Conservation (phyloP, 2,329 filamentous ascomycete species). For the Neofusicoccum cordaticola region DNA sequence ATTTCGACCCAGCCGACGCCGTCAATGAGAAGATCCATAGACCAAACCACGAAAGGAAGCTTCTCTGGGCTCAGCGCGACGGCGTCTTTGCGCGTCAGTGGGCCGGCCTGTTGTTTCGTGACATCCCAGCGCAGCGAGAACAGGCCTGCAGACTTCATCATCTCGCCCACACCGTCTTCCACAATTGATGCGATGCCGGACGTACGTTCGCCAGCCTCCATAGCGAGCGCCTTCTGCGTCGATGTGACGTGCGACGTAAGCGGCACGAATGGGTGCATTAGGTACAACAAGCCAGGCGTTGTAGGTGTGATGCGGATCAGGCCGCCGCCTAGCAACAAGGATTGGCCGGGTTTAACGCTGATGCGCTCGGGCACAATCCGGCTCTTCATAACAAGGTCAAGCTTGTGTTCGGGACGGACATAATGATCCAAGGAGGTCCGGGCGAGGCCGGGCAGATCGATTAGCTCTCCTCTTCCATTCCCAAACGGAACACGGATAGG, state of each 20-base stretch:
- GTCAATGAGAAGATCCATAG: conserved; percentile 83
- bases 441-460: conserved; percentile 84
- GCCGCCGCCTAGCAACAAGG: conserved; percentile 74
- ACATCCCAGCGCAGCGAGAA: conserved; percentile 79
- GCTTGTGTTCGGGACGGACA: conserved; percentile 64
- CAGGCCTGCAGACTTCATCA: conserved; percentile 59
- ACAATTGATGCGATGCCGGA: conserved; percentile 63
- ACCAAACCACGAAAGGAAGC: conserved; percentile 76
- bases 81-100: conserved; percentile 63
- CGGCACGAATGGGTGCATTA: conserved; percentile 85
- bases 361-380: conserved; percentile 72
- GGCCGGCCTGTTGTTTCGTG: conserved; percentile 73
- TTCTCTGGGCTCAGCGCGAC: conserved; percentile 62
- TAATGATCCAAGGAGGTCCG: conserved; percentile 69
- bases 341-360: conserved; percentile 71
- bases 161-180: conserved; percentile 34
- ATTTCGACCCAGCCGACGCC: conserved; percentile 93
- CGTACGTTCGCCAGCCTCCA: conserved; percentile 64
- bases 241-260: conserved; percentile 72
- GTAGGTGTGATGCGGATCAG: conserved; percentile 83
- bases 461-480: conserved; percentile 79
- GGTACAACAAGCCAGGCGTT: conserved; percentile 61
- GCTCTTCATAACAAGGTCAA: conserved; percentile 72
- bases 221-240: conserved; percentile 73
- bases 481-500: conserved; percentile 93